Percentiles rank a stretch among this genome's conserved stretches.
These are phyloP conservation scores for Wickerhamomyces queroliae DNA, from an alignment of 805 yeast genomes.

Conservation along the genomic window DNA sequence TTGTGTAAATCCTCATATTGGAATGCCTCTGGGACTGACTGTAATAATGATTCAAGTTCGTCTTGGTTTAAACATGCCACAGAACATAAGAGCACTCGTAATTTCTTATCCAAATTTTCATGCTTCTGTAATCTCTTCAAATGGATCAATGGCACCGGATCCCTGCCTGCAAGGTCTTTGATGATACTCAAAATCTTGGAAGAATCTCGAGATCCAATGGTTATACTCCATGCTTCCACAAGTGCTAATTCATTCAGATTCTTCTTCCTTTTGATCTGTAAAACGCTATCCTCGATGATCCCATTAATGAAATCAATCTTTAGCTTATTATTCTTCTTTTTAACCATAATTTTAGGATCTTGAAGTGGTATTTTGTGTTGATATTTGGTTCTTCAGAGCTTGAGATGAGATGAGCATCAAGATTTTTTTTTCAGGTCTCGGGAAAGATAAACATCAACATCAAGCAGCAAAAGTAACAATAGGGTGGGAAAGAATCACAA, in stretches of 20 bases:
- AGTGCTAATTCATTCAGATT: slow-evolving; percentile 20
- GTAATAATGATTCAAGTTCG: slow-evolving; percentile 18
- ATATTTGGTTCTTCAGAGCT: no score
- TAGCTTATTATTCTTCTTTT: slow-evolving; percentile 26
- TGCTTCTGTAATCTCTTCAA: slow-evolving; percentile 56
- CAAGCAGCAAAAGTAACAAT: no score
- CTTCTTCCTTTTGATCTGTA: slow-evolving; percentile 34
- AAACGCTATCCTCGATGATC: slow-evolving; percentile 35
- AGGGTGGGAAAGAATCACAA: no score
- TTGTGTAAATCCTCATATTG: slow-evolving; percentile 15
- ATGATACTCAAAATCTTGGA: slow-evolving; percentile 18
- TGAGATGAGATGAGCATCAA: no score
- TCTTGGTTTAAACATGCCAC: slow-evolving; percentile 24
- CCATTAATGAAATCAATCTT: slow-evolving; percentile 42
- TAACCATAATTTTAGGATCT: no score
- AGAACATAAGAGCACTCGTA: slow-evolving; percentile 39
- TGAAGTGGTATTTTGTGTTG: not conserved
- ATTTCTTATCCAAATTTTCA: slow-evolving; percentile 29
- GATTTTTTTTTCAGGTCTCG: no score
- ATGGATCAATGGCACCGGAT: slow-evolving; percentile 29
- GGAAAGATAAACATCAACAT: no score
- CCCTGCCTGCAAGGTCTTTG: slow-evolving; percentile 18
- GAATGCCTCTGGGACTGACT: slow-evolving; percentile 12
- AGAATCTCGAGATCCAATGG: slow-evolving; percentile 33
- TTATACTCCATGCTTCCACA: slow-evolving; percentile 43